Base-by-base conservation (phyloP, 352 stramenopile genomes). In the Phytophthora rubi region DNA sequence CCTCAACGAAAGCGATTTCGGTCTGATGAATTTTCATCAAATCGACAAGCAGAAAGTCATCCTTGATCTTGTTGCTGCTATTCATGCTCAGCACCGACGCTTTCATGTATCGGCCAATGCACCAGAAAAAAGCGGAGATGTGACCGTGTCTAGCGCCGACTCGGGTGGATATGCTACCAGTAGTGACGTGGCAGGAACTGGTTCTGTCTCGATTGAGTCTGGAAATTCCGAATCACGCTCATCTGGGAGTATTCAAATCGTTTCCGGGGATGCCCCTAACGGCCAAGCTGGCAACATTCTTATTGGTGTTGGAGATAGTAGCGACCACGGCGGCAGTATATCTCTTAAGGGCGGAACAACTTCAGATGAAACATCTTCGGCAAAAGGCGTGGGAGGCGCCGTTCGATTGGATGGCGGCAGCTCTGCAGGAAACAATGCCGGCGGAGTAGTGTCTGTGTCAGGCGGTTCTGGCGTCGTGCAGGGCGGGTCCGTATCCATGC, bases 11-110 rank as follows among this genome's bases (percentile, higher is more conserved):
- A 86, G 90, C 51, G 75, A 65, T 32, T 92, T 96, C 53, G 65
- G 71, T 0, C 76, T 97, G 35, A 79, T 92, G 55, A 75, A 97
- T 52, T 97, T 98, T 71, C 77, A 91, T 62, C 90, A 97, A 83
- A 83, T 98, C 33, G 85, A 98, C 77, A 97, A 97, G 69, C 85
- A 93, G 44, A 82, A 75, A 21, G 76, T 98, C 7, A 86, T 91
- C 32, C 78, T 98, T 28, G 92, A 98, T 42, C 73, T 95, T 42
- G 73, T 97, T 44, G 81, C 80, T 21, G 90, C 88, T n/a, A 71
- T 97, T 8, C 90, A 97, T 60, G 80, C 88, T 4, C 81, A 88
- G 30, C 72, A 86, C 58, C 67, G 71, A 16, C 76, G 79, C 32
- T 82, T 84, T 26, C 74, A 56, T 42, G 53, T 83, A 30, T 62